Evolutionary conservation across 345 rosid species (phyloP), one percentile per base, ranked within the genome.

Genomic region (Excoecaria cochinchinensis): DNA sequence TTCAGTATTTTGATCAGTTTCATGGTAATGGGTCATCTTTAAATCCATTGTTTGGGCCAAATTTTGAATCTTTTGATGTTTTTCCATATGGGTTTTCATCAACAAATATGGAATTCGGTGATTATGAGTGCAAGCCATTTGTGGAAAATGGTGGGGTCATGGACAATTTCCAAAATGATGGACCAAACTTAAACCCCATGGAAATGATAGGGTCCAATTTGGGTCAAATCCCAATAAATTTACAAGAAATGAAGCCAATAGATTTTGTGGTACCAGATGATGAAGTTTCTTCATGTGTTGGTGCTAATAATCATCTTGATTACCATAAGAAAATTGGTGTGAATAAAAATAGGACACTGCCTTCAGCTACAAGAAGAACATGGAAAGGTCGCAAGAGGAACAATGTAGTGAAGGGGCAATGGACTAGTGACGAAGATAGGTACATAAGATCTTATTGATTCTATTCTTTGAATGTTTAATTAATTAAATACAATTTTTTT

Each of bases 351-450:
- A 77, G 83, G 73, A 76, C 21, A 70, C 19, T 73, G 38, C 62
- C 86, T 22, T 71, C 82, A 11, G 22, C 21, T 55, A 59, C 88
- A 44, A 81, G 83, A 64, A 87, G 78, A 77, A 67, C 77, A 10
- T 77, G 66, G 84, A 92, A 83, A 80, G 79, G 74, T 58, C 89
- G 88, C 51, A 88, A 85, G 83, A 90, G 83, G 84, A 65, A 83
- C 77, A 90, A 76, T 73, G 80, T 87, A 46, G 92, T 89, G 46
- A 95, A 95, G 85, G 97, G 99, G 39, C 99, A 95, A 82, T 95
- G 99, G 99, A 87, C 92, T 15, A 77, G 74, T 70, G 91, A 90
- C 48, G 98, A 95, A 85, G 99, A 95, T 84, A 89, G 94, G 99
- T 94, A 85, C 8, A 3, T 2, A 12, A 36, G 10, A 4, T 17